Conservation (phyloP, 1,139 yeast genomes). For the Pichia sp. region DNA sequence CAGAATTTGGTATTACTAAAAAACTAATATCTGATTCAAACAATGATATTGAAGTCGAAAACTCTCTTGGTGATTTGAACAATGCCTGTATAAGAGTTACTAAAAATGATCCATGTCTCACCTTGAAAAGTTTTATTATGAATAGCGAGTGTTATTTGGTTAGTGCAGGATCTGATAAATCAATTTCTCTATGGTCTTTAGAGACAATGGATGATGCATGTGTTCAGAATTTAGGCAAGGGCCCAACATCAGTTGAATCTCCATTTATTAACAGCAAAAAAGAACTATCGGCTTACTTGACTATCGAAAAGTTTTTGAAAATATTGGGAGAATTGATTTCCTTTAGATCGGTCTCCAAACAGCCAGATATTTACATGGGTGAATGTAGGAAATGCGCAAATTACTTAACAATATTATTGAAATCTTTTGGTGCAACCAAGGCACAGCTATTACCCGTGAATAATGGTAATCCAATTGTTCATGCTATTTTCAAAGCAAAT, state of each 20-base stretch:
- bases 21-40: constrained; percentile 39
- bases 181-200: constrained; percentile 54
- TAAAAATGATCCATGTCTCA: constrained; percentile 21
- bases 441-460: constrained; percentile 67
- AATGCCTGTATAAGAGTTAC: constrained; percentile 11
- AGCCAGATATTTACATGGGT: constrained; percentile 57
- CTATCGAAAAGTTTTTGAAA: constrained; percentile 56
- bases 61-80: constrained; percentile 23
- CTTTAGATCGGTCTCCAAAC: constrained; percentile 71
- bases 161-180: constrained; percentile 58
- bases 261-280: background rate
- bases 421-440: constrained; percentile 63
- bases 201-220: constrained; percentile 19
- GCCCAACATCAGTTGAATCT: constrained; percentile 30
- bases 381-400: constrained; percentile 88
- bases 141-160: constrained; percentile 32
- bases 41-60: constrained; percentile 30
- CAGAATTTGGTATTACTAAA: constrained; percentile 50
- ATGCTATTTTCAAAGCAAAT: constrained; percentile 56
- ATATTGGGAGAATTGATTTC: constrained; percentile 58
- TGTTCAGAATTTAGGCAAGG: background rate
- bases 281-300: constrained; percentile 10
- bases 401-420: constrained; percentile 55
- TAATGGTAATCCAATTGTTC: constrained; percentile 77
- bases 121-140: constrained; percentile 23